phyloP scores from a whole-genome alignment of 176 grass and related monocot genomes.

The Lolium multiflorum region DNA sequence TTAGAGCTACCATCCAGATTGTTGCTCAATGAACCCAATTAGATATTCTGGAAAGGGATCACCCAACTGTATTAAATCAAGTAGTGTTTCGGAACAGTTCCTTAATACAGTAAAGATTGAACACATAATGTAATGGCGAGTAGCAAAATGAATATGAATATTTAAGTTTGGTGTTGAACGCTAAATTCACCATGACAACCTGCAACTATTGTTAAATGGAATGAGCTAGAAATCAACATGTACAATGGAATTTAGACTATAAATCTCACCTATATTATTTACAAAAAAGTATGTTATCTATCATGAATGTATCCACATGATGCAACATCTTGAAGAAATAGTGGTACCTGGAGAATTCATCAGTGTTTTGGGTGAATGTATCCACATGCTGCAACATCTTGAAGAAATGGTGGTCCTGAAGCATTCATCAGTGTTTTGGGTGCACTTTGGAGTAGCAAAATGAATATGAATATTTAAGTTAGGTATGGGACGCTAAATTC shows the following conservation, averaged over 20 bases:
- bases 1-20: no score
- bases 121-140: slow-evolving; percentile 55
- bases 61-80: no score
- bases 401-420: slow-evolving; percentile 89
- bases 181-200: slow-evolving; percentile 20
- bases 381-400: slow-evolving; percentile 87
- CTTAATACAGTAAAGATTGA: slow-evolving; percentile 44
- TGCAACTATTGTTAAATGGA: no score
- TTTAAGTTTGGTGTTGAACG: slow-evolving; percentile 47
- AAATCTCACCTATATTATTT: slow-evolving; percentile 55
- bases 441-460: not conserved
- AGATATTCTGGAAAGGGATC: no score
- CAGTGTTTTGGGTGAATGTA: slow-evolving; percentile 37
- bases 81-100: slow-evolving; percentile 37
- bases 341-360: slow-evolving; percentile 78
- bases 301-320: slow-evolving; percentile 62
- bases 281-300: slow-evolving; percentile 44
- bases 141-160: slow-evolving; percentile 47
- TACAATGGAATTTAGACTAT: no score
- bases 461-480: no score
- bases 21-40: no score
- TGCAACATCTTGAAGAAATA: slow-evolving; percentile 89
- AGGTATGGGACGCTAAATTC: no score
- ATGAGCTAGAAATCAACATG: no score
- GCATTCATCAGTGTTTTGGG: slow-evolving; percentile 14